A percentile compares a stretch with the other conserved stretches of the same genome.
These are phyloP conservation scores for Lepidium didymum DNA, from an alignment of 345 rosid genomes.

Conservation along the genomic window DNA sequence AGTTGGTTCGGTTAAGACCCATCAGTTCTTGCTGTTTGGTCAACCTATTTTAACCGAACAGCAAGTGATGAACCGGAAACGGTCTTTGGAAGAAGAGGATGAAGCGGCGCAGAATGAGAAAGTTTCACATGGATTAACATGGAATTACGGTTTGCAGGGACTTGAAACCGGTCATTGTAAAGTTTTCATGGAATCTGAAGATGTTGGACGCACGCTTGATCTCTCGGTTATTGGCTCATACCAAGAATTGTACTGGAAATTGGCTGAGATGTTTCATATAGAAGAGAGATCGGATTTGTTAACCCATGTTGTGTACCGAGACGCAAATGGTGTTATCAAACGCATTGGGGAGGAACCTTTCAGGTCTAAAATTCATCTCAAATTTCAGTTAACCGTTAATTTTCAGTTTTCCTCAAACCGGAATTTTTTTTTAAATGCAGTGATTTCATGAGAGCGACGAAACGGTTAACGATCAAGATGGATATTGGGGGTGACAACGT, in stretches of 20 bases:
- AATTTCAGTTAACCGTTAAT: background rate
- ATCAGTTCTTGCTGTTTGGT: constrained; percentile 79
- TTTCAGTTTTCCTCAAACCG: background rate
- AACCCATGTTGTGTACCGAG: constrained; percentile 60
- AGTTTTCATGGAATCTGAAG: constrained; percentile 89
- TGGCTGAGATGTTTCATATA: constrained; percentile 70
- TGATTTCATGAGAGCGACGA: constrained; percentile 56
- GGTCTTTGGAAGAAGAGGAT: constrained; percentile 27
- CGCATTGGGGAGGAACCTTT: constrained; percentile 75
- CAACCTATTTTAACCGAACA: constrained; percentile 59
- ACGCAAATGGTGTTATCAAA: constrained; percentile 50
- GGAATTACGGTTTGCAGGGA: constrained; percentile 38
- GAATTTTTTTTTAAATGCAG: constrained; percentile 37
- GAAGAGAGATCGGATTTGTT: constrained; percentile 59
- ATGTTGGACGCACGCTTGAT: constrained; percentile 79
- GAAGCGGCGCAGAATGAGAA: constrained; percentile 27
- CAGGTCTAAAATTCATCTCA: constrained; percentile 47
- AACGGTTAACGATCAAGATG: constrained; percentile 67
- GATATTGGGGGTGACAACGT: constrained; percentile 35
- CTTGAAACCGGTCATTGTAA: constrained; percentile 76
- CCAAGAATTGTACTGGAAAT: constrained; percentile 59
- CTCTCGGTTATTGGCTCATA: constrained; percentile 68
- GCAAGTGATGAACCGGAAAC: constrained; percentile 39
- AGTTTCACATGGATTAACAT: constrained; percentile 32
- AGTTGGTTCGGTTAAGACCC: constrained; percentile 43